These are phyloP conservation scores for Patellaria atrata DNA, from an alignment of 495 filamentous ascomycete genomes.

Conservation along the genomic window DNA sequence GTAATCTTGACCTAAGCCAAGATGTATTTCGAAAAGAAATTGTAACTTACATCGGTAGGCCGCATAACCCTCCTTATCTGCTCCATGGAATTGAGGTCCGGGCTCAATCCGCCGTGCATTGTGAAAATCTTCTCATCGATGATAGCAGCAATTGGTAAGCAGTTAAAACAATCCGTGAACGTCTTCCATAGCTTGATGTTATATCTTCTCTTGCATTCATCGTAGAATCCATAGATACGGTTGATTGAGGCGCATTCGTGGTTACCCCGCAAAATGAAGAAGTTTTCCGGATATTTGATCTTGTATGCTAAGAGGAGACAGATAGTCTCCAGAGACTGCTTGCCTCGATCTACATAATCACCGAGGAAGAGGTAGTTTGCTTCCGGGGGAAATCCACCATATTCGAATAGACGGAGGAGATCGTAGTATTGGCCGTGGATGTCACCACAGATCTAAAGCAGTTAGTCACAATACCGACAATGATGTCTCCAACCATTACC, in stretches of 20 bases:
- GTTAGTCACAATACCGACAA: slow-evolving; percentile 3
- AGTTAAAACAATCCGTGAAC: slow-evolving; percentile 99
- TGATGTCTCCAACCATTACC: slow-evolving; percentile 39
- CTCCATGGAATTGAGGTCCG: slow-evolving; percentile 98
- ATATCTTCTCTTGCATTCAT: slow-evolving; percentile 97
- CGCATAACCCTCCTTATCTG: slow-evolving; percentile 98
- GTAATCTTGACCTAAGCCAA: background rate
- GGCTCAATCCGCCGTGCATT: slow-evolving; percentile 96
- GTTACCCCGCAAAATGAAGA: slow-evolving; percentile 97
- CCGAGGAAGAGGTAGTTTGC: slow-evolving; percentile 99
- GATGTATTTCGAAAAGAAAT: slow-evolving; percentile 5
- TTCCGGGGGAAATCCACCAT: slow-evolving; percentile 95
- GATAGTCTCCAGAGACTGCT: slow-evolving; percentile 98
- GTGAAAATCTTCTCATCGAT: slow-evolving; percentile 99
- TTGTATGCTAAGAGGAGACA: slow-evolving; percentile 97
- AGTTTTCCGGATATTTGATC: slow-evolving; percentile 99
- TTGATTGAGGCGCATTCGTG: slow-evolving; percentile 99
- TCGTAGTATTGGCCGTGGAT: slow-evolving; percentile 99
- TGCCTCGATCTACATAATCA: slow-evolving; percentile 97
- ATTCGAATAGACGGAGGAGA: slow-evolving; percentile 92
- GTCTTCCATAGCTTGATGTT: slow-evolving; percentile 99
- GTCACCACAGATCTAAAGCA: slow-evolving; percentile 82
- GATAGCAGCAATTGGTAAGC: slow-evolving; percentile 96
- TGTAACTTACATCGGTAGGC: slow-evolving; percentile 78
- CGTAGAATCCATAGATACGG: slow-evolving; percentile 99